phyloP scores from a whole-genome alignment of 2,329 filamentous ascomycete species.

The Diaporthe australafricana region DNA sequence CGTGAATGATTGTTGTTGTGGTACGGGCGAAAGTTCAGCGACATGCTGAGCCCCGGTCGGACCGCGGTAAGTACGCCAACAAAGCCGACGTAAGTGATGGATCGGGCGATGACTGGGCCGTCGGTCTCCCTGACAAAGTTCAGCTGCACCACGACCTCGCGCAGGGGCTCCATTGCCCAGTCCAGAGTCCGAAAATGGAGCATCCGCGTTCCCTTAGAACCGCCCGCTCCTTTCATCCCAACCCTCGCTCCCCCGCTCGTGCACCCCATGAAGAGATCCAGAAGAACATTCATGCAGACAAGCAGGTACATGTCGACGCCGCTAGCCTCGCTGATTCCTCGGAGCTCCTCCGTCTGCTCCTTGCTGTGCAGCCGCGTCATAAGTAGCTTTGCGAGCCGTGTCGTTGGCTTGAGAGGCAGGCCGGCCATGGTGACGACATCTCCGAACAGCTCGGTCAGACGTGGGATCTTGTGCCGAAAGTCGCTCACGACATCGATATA shows the following conservation, averaged over 20 bases:
- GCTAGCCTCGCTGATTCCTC: slow-evolving; percentile 63
- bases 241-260: slow-evolving; percentile 60
- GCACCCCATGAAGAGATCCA: slow-evolving; percentile 74
- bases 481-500: background rate
- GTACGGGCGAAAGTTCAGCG: slow-evolving; percentile 57
- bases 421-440: background rate
- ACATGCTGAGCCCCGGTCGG: slow-evolving; percentile 56
- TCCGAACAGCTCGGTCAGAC: background rate
- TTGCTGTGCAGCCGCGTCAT: slow-evolving; percentile 61
- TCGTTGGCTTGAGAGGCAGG: background rate
- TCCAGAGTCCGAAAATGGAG: slow-evolving; percentile 68
- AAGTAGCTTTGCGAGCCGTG: slow-evolving; percentile 39
- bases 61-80: slow-evolving; percentile 63
- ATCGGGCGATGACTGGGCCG: slow-evolving; percentile 44
- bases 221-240: background rate
- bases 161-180: slow-evolving; percentile 64
- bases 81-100: slow-evolving; percentile 58
- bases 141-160: slow-evolving; percentile 62
- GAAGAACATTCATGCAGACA: slow-evolving; percentile 70
- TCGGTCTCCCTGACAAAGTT: slow-evolving; percentile 55
- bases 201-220: slow-evolving; percentile 44
- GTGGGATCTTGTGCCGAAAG: slow-evolving; percentile 12
- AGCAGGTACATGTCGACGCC: slow-evolving; percentile 69
- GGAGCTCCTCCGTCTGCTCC: slow-evolving; percentile 72
- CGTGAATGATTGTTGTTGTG: slow-evolving; percentile 46